Evolutionary conservation across 768 basidiomycete species (phyloP).

Genomic region (Hypholoma fasciculare): DNA sequence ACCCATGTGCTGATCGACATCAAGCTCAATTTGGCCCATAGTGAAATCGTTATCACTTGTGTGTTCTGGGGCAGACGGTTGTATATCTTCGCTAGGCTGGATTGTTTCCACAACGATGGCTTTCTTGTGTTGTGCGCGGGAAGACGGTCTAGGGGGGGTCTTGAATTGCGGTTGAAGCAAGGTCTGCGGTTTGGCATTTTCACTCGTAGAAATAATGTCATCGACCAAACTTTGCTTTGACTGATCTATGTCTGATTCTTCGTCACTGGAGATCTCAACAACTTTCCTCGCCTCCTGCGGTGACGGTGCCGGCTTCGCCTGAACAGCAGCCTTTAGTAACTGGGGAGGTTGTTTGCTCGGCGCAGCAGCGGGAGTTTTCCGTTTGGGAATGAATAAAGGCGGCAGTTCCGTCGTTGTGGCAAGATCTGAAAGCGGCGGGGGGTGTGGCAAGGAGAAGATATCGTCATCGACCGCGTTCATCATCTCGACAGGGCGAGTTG

Average conservation of each 20-base stretch:
- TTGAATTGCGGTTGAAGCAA: not conserved
- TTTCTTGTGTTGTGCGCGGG: conserved; percentile 1
- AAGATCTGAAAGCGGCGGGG: conserved; percentile 1
- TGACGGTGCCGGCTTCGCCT: not conserved
- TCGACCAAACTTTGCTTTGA: conserved; percentile 15
- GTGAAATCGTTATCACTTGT: conserved; percentile 22
- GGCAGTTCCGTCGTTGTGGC: conserved; percentile 10
- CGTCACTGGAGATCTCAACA: conserved; percentile 42
- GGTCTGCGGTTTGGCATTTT: not conserved
- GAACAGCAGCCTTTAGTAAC: not conserved
- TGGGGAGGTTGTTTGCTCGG: conserved; percentile 1
- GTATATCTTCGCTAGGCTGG: conserved; percentile 4
- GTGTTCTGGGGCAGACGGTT: conserved; percentile 7
- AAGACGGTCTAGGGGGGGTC: not conserved
- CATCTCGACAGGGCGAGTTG: conserved; percentile 9
- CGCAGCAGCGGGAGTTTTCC: conserved; percentile 6
- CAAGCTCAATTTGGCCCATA: conserved; percentile 25
- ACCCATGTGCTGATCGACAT: conserved; percentile 7
- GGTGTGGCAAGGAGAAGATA: conserved; percentile 13
- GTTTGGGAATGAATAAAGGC: conserved; percentile 24
- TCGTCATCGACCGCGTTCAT: conserved; percentile 20
- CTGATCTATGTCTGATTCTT: conserved; percentile 27
- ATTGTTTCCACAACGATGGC: conserved; percentile 8
- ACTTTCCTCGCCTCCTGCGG: conserved; percentile 29
- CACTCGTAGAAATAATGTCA: not conserved